These are phyloP conservation scores for Pythium aristosporum DNA, from an alignment of 352 stramenopile species.

Conservation along the genomic window DNA sequence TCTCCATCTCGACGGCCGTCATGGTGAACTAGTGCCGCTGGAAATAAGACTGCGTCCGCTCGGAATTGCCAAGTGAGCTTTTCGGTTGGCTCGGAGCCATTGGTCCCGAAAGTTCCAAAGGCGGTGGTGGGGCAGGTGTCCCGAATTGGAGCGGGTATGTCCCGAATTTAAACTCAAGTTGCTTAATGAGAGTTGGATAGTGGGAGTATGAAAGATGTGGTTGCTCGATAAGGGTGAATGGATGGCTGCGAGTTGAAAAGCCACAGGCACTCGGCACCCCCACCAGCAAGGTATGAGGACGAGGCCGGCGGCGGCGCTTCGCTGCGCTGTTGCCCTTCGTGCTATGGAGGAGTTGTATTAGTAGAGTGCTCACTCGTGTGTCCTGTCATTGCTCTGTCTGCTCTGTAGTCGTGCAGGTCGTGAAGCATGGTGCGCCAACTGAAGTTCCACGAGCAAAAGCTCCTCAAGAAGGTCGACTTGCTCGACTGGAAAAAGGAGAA, in stretches of 20 bases:
- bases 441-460: conserved; percentile 98
- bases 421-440: conserved; percentile 83
- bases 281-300: conserved; percentile 4
- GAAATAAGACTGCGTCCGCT: background rate
- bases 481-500: conserved; percentile 99
- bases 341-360: background rate
- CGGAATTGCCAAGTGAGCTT: conserved; percentile 10
- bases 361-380: background rate
- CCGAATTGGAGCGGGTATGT: conserved; percentile 3
- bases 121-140: conserved; percentile 12
- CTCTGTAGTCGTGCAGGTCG: background rate
- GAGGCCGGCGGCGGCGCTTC: background rate
- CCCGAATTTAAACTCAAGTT: conserved; percentile 20
- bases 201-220: background rate
- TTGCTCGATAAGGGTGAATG: conserved; percentile 22
- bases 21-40: conserved; percentile 28
- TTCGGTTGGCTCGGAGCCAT: conserved; percentile 35
- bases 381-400: background rate
- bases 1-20: conserved; percentile 70
- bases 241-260: conserved; percentile 27
- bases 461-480: conserved; percentile 99
- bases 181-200: conserved; percentile 1
- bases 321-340: background rate
- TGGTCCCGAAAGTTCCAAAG: conserved; percentile 28
- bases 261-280: conserved; percentile 14